Evolutionary conservation across 1,284 basidiomycete genomes (phyloP), one percentile per base, ranked within the genome.

Genomic region (Heterobasidion irregulare): DNA sequence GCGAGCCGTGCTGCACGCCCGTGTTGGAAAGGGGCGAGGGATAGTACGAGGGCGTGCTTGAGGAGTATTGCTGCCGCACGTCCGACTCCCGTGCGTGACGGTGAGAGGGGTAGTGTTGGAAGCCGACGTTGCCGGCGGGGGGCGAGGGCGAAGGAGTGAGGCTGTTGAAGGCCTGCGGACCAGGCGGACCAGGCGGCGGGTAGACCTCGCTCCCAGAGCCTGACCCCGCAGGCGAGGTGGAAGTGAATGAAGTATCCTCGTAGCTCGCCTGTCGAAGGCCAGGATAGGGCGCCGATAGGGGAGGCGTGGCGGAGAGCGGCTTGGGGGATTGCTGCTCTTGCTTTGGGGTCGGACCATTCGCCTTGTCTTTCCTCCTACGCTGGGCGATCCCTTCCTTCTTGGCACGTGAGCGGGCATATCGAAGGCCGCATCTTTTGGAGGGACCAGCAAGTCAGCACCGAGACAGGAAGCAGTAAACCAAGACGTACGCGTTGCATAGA

Each of bases 401-500:
- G 54, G 89, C 89, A 63, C 86, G 79, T 53, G 87, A 89, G 57
- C 89, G 82, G 57, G 89, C 88, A 67, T 81, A 92, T 47, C 89
- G 83, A 58, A 92, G 75, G 19, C 89, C 89, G 68, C 89, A 92
- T 45, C 87, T 47, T 44, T 15, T 32, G 35, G 15, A 58, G 55
- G 53, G 58, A 58, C 58, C 56, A 16, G 41, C 13, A 44, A 16
- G 41, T 44, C 13, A 44, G 41, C 16, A 16, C 5, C 52, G 26
- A 66, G 56, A 57, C 58, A 60, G 60, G 61, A 56, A 57, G 60
- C 49, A 62, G 59, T 59, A 47, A 5, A 5, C 26, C 26, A 5
- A 26, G 35, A 58, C 89, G 77, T 71, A 94, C 89, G 93, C 93
- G 72, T 96, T 96, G 70, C 93, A 96, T 49, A 96, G 75, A 68